A percentile compares a stretch with the other conserved stretches of the same genome.
Evolutionary conservation across 2,329 filamentous ascomycete species (phyloP).

Genomic region (Leptoxyphium fumago): DNA sequence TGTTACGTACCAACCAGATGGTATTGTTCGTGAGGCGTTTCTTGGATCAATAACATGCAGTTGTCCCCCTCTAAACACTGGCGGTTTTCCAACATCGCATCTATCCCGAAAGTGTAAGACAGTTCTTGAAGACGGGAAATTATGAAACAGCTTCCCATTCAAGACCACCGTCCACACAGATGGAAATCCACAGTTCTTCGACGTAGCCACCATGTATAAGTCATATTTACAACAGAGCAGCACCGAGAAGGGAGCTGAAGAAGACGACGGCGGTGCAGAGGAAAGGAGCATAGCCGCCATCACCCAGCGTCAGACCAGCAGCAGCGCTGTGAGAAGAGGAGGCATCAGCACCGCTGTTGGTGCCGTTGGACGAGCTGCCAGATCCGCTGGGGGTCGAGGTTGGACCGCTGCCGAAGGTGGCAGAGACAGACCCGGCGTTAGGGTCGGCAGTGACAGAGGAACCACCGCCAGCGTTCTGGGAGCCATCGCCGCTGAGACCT

Average conservation of each 20-base stretch:
- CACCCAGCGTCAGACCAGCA: conserved; percentile 27
- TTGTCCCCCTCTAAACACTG: no score
- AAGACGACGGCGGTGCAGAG: conserved; percentile 37
- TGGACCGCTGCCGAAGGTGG: conserved; percentile 12
- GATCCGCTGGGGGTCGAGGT: conserved; percentile 15
- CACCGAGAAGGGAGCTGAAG: conserved; percentile 39
- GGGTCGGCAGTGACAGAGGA: conserved; percentile 35
- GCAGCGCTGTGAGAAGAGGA: conserved; percentile 24
- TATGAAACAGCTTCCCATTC: no score
- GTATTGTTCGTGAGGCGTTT: no score
- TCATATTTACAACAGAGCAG: conserved; percentile 21
- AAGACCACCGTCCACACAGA: no score
- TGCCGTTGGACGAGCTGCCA: conserved; percentile 8
- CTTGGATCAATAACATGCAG: no score
- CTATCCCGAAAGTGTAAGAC: no score
- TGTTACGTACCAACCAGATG: no score
- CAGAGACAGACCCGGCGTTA: conserved; percentile 33
- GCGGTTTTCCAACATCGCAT: no score
- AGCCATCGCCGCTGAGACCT: conserved; percentile 41
- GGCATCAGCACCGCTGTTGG: conserved; percentile 12
- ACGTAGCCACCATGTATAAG: no score
- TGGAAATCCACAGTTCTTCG: no score
- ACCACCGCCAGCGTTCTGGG: conserved; percentile 38
- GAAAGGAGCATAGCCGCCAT: conserved; percentile 35
- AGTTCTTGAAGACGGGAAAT: no score